Base-by-base conservation (phyloP, 306 rosid genomes). In the Macrotyloma uniflorum region DNA sequence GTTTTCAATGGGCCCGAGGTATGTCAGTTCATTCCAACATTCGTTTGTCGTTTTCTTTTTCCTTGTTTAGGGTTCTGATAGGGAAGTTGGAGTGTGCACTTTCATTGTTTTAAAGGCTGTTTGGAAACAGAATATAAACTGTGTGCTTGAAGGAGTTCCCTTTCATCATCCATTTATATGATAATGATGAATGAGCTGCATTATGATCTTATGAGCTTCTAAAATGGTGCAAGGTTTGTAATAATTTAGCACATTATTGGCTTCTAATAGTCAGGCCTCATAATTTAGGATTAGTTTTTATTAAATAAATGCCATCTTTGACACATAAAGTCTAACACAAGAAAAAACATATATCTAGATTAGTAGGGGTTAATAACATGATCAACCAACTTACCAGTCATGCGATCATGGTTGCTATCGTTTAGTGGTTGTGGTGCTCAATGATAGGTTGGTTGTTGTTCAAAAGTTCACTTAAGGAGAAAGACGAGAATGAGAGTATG, bases 1-100 rank as follows among this genome's bases (percentile, higher is more conserved):
- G 99, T 95, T 75, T 95, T 95, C 85, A 95, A 91, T 87, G 99
- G 99, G 74, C 98, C 99, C 0, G 99, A 95, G 98, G 99, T 93
- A 87, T 73, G 88, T 30, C 32, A 10, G 43, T 74, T 38, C 40
- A 70, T 74, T 85, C 24, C n/a, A 35, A 45, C 54, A 14, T 70
- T 46, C n/a, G n/a, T n/a, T n/a, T n/a, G n/a, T n/a, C 40, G 4
- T 49, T 46, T 13, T 55, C 0, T 20, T 51, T 62, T 75, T 33
- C 32, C 8, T 67, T 70, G 70, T 75, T 83, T 80, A 59, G 30
- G 23, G 54, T 58, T 40, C 36, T 57, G 68, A 22, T 70, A 40
- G 53, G 43, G 65, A 49, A 24, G 23, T 74, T 30, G 22, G 36
- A 24, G 9, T 63, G 14, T 47, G 54, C 45, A 3, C 50, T 53